These are phyloP conservation scores for Verticillium klebahnii DNA, from an alignment of 2,329 filamentous ascomycete species.

Conservation along the genomic window DNA sequence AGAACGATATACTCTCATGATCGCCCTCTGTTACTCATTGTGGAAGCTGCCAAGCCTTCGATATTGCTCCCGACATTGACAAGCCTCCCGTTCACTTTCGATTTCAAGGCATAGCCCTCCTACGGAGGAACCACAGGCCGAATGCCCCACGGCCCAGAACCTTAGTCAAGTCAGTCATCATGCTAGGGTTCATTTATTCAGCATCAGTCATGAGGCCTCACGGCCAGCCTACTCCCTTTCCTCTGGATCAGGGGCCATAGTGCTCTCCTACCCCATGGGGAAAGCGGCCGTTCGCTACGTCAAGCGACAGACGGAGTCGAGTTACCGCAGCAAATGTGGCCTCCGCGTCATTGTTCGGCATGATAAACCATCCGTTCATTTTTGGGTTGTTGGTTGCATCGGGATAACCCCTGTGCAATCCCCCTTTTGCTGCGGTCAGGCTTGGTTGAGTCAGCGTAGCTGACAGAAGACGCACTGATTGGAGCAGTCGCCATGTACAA, in stretches of 20 bases:
- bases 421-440: too few species aligned
- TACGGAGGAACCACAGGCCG: not conserved
- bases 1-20: not conserved
- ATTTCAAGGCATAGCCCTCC: not conserved
- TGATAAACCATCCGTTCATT: too few species aligned
- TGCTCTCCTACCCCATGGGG: not conserved
- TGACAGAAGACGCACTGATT: too few species aligned
- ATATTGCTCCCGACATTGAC: not conserved
- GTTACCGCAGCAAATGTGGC: too few species aligned
- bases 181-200: not conserved
- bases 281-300: not conserved
- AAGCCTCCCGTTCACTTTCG: not conserved
- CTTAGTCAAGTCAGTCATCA: not conserved
- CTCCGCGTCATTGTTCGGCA: too few species aligned
- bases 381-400: too few species aligned
- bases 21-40: not conserved
- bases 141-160: not conserved
- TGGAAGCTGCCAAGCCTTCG: not conserved
- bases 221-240: not conserved
- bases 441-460: too few species aligned
- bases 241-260: not conserved
- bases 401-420: too few species aligned
- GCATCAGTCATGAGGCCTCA: not conserved
- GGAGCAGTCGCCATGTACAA: too few species aligned
- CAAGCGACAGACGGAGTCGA: not conserved